Conservation (phyloP, 2,329 filamentous ascomycete genomes). For the Trichoderma gracile region DNA sequence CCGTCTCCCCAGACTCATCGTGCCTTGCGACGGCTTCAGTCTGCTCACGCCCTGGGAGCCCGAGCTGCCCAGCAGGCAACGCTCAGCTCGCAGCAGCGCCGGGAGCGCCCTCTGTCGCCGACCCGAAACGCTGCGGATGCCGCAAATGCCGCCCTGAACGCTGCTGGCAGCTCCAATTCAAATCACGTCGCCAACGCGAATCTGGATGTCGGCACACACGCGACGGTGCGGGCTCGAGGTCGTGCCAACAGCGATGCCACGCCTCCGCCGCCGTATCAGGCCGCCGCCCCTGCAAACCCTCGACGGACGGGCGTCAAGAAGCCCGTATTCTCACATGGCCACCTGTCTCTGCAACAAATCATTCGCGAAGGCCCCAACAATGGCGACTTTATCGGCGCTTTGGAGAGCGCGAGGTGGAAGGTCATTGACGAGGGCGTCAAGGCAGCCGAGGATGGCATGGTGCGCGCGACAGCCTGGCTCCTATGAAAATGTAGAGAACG, state of each 20-base stretch:
- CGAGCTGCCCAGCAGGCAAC: conserved; percentile 52
- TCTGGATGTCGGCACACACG: conserved; percentile 35
- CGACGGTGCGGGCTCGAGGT: conserved; percentile 51
- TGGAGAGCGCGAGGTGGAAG: conserved; percentile 71
- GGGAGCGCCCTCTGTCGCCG: conserved; percentile 45
- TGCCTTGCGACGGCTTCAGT: conserved; percentile 71
- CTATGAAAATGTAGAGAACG: not conserved
- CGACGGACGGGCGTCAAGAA: conserved; percentile 46
- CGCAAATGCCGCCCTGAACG: not conserved
- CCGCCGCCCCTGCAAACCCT: conserved; percentile 40
- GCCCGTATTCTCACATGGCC: conserved; percentile 52
- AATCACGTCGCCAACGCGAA: no score
- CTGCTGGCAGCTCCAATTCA: not conserved
- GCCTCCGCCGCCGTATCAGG: conserved; percentile 38
- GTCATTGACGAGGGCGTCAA: conserved; percentile 76
- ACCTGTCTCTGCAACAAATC: conserved; percentile 69
- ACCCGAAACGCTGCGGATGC: conserved; percentile 29
- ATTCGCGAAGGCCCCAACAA: conserved; percentile 77
- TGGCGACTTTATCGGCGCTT: conserved; percentile 64
- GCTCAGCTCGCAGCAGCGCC: conserved; percentile 64
- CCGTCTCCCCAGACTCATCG: conserved; percentile 66
- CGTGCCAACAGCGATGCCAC: conserved; percentile 75
- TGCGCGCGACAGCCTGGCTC: conserved; percentile 40
- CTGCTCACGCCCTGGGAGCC: conserved; percentile 67
- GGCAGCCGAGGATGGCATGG: conserved; percentile 79